phyloP scores from a whole-genome alignment of 2,329 filamentous ascomycete genomes.

The Penicillium concentricum region DNA sequence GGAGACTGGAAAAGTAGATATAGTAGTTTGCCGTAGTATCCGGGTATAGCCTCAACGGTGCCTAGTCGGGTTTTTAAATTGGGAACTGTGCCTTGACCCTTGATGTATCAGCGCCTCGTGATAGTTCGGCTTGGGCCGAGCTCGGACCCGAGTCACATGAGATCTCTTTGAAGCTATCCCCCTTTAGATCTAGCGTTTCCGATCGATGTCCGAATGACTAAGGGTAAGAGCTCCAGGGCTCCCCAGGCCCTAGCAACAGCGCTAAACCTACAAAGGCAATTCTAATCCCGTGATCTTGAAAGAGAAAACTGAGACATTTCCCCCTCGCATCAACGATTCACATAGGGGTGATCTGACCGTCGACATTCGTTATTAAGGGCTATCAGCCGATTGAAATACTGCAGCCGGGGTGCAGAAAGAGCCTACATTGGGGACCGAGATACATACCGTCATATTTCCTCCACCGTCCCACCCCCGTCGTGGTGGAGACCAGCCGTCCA shows the following conservation, averaged over 20 bases:
- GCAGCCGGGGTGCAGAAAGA: neutral
- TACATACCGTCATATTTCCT: conserved; percentile 19
- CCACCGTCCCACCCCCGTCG: conserved; percentile 28
- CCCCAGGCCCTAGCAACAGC: neutral
- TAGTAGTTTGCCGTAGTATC: conserved; percentile 9
- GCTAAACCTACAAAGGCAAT: conserved; percentile 24
- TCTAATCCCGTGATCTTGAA: conserved; percentile 28
- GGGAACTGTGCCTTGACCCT: neutral
- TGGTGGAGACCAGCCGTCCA: conserved; percentile 33
- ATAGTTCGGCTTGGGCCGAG: conserved; percentile 12
- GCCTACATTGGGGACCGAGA: conserved; percentile 1
- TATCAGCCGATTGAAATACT: neutral
- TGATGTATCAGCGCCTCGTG: neutral
- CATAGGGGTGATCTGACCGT: neutral
- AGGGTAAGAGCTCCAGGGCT: neutral
- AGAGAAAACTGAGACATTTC: conserved; percentile 8
- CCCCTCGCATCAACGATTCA: conserved; percentile 18
- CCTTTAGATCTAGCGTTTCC: conserved; percentile 8
- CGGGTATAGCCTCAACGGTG: neutral
- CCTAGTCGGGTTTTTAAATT: neutral
- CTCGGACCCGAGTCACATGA: conserved; percentile 10
- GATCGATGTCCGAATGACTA: conserved; percentile 6
- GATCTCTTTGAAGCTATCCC: conserved; percentile 2
- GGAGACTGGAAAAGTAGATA: conserved; percentile 15
- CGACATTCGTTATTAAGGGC: neutral